Conservation (phyloP, 2,329 filamentous ascomycete species). For the Fonsecaea pedrosoi region DNA sequence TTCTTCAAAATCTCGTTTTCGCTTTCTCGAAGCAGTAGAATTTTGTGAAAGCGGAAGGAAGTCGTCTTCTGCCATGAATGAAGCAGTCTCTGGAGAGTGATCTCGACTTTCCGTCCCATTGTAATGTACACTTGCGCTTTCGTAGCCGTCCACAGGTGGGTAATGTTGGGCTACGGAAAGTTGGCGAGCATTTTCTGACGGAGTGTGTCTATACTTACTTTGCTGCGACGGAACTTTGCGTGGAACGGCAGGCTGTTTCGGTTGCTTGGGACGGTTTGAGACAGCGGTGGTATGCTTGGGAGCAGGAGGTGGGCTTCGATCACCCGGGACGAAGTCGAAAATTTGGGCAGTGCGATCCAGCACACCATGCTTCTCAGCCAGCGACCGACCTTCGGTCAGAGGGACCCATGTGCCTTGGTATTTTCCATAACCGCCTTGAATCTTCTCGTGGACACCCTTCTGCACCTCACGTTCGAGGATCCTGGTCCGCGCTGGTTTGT, state of each 20-base stretch:
- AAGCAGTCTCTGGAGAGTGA: constrained; percentile 80
- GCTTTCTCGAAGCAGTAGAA: constrained; percentile 66
- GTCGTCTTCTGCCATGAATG: constrained; percentile 84
- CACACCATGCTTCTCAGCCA: constrained; percentile 86
- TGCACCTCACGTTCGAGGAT: constrained; percentile 97
- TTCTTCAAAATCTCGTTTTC: constrained; percentile 74
- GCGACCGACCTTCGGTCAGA: constrained; percentile 75
- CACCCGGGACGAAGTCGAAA: constrained; percentile 85
- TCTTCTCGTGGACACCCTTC: constrained; percentile 95
- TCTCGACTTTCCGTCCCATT: constrained; percentile 83
- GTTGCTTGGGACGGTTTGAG: constrained; percentile 78
- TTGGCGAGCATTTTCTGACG: constrained; percentile 2
- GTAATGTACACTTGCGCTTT: constrained; percentile 66
- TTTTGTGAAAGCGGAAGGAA: constrained; percentile 73
- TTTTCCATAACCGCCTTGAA: constrained; percentile 97
- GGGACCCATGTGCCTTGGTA: constrained; percentile 99
- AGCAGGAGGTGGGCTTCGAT: constrained; percentile 87
- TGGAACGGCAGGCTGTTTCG: constrained; percentile 70
- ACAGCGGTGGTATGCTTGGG: constrained; percentile 80
- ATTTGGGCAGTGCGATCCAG: constrained; percentile 83
- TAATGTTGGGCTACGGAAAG: constrained; percentile 27
- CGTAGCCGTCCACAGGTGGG: constrained; percentile 66
- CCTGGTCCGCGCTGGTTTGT: constrained; percentile 92
- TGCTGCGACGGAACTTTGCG: constrained; percentile 59
- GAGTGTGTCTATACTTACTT: constrained; percentile 13